Conservation (phyloP, 257 asterid species). For the Buddleja alternifolia region DNA sequence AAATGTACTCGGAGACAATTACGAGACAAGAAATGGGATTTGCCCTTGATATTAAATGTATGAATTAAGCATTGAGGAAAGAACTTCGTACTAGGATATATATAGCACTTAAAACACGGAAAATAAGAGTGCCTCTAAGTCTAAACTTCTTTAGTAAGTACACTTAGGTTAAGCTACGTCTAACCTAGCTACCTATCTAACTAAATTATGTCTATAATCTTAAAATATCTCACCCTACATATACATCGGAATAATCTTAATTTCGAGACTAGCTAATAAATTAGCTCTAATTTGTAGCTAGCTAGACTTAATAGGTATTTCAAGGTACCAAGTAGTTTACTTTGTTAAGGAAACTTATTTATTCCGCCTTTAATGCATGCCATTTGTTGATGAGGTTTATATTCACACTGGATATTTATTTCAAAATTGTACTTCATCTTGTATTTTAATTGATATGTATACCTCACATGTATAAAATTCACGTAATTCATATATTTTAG, state of each 20-base stretch:
- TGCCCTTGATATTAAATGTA: no score
- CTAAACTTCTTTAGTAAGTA: not conserved
- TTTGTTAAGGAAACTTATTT: conserved; percentile 20
- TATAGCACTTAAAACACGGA: not conserved
- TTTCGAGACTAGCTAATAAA: not conserved
- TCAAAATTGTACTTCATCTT: no score
- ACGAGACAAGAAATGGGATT: no score
- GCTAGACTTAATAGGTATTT: not conserved
- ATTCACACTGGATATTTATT: no score
- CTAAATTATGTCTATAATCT: not conserved
- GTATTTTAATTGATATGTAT: no score
- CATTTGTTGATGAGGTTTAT: not conserved
- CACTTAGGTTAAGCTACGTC: conserved; percentile 27
- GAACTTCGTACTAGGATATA: no score
- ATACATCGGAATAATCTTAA: not conserved
- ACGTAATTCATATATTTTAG: no score
- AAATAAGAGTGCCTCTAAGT: not conserved
- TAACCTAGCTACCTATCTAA: conserved; percentile 20
- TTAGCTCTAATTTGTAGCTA: not conserved
- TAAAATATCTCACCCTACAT: not conserved
- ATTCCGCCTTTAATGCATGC: not conserved
- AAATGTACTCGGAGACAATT: no score
- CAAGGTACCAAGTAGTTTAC: not conserved
- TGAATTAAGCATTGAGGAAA: no score
- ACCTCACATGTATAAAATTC: no score